Evolutionary conservation across 306 rosid genomes (phyloP), one percentile per base, ranked within the genome.

Genomic region (Urtica urens): DNA sequence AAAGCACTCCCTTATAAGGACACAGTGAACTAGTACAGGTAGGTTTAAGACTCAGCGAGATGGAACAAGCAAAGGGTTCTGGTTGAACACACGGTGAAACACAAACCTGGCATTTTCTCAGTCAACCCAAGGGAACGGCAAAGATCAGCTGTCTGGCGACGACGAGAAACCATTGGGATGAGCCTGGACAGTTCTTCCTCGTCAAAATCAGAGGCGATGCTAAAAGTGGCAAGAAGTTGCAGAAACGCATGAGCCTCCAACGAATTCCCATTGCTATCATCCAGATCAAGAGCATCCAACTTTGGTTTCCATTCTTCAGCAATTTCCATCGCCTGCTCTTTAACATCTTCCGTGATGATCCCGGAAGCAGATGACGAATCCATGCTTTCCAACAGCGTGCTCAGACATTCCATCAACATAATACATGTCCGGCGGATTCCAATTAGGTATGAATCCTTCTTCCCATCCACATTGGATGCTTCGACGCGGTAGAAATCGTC

Each of bases 171-270:
- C 85, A 79, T 77, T 23, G 99, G 99, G 46, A 92, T 71, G 31
- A 92, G 73, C 79, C 83, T 73, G 57, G 84, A 79, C 33, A 92
- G 52, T 55, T 77, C 93, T 43, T 75, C 81, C 64, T 71, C 86
- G 16, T 79, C 72, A 70, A 92, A 92, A 75, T 70, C 99, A 53
- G 99, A 85, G 42, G 85, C 73, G 68, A 92, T 73, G 33, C 61
- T 68, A 71, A 84, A 92, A 69, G 86, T 83, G 26, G 80, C 93
- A 12, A 92, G 64, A 55, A 92, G 96, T 71, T 92, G 99, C 77
- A 92, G 75, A 75, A 92, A 92, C 17, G 96, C 99, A 67, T 92
- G 99, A 73, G 99, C 99, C 78, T 92, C 94, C 51, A 92, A 48
- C 49, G 96, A 85, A 76, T 85, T 92, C 59, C 99, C 99, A 51